A percentile compares a stretch with the other conserved stretches of the same genome.
These are phyloP conservation scores for Fraxinus anomala DNA, from an alignment of 257 asterid genomes.

Conservation along the genomic window DNA sequence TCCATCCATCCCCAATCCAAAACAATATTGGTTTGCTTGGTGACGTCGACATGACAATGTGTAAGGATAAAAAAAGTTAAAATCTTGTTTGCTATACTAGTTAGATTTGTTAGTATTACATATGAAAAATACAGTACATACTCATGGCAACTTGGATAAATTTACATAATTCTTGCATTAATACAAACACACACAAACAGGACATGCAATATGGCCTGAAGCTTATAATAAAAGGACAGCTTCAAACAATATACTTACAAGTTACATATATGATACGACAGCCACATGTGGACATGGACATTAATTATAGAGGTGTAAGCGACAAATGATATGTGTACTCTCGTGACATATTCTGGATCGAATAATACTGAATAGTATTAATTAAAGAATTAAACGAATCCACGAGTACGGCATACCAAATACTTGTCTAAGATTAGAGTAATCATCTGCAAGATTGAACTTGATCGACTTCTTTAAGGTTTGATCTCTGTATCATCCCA, in stretches of 20 bases:
- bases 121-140: background rate
- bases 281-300: background rate
- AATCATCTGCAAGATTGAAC: conserved; percentile 2
- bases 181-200: conserved; percentile 24
- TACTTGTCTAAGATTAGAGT: background rate
- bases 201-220: conserved; percentile 25
- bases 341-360: background rate
- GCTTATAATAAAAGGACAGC: conserved; percentile 52
- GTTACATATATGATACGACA: conserved; percentile 23
- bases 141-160: background rate
- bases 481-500: conserved; percentile 37
- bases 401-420: background rate
- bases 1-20: conserved; percentile 12
- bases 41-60: background rate
- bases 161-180: conserved; percentile 22
- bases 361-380: background rate
- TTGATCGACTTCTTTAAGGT: conserved; percentile 23
- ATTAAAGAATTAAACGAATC: background rate
- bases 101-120: background rate
- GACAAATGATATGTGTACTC: background rate
- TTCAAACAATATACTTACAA: conserved; percentile 25
- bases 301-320: background rate
- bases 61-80: background rate
- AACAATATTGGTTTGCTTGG: background rate
- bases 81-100: background rate